phyloP scores from a whole-genome alignment of 164 flowering plant genomes.

The Amborella trichopoda region DNA sequence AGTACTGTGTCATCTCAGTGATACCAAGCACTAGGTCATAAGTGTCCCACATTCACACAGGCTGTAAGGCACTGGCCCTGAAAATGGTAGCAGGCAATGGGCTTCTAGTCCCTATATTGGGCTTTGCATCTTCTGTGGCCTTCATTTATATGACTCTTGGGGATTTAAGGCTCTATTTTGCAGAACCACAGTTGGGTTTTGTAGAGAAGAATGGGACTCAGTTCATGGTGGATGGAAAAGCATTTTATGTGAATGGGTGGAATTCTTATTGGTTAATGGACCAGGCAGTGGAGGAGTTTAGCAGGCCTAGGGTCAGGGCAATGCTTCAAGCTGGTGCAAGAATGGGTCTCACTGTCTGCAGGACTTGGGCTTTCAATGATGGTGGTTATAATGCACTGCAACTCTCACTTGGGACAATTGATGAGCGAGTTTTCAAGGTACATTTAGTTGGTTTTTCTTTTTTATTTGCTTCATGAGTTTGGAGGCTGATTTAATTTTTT shows the following conservation, averaged over 20 bases:
- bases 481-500: not conserved
- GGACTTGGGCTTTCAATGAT: constrained; percentile 99
- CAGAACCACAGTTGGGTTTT: constrained; percentile 33
- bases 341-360: constrained; percentile 93
- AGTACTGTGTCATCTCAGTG: too few relatives aligned
- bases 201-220: constrained; percentile 71
- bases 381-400: constrained; percentile 88
- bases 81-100: constrained; percentile 42
- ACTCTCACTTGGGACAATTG: constrained; percentile 65
- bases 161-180: constrained; percentile 18
- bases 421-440: constrained; percentile 76
- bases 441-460: not conserved
- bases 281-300: constrained; percentile 55
- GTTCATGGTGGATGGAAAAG: constrained; percentile 53
- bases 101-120: constrained; percentile 45
- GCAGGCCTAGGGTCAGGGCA: constrained; percentile 41
- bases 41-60: too few relatives aligned
- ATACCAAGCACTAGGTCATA: too few relatives aligned
- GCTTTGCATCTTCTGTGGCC: constrained; percentile 51
- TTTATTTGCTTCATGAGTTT: not conserved
- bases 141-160: constrained; percentile 69
- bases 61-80: too few relatives aligned
- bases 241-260: constrained; percentile 86
- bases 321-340: constrained; percentile 67
- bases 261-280: constrained; percentile 96